These are phyloP conservation scores for Pichia nanzhaoensis DNA, from an alignment of 805 yeast species.

Conservation along the genomic window DNA sequence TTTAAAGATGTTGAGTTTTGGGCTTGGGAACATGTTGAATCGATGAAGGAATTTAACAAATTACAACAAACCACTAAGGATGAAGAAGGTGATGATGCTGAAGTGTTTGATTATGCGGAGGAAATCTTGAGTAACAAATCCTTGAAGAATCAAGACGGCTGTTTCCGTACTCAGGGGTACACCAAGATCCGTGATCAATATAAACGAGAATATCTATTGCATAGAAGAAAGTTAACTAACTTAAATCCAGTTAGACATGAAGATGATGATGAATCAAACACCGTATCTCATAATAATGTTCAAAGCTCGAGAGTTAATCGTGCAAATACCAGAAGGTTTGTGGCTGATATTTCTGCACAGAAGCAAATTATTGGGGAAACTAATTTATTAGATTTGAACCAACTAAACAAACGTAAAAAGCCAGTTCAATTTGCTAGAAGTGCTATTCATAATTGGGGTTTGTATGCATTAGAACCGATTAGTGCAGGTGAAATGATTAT, in stretches of 20 bases:
- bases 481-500: slow-evolving; percentile 97
- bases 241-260: slow-evolving; percentile 62
- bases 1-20: slow-evolving; percentile 44
- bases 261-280: slow-evolving; percentile 37
- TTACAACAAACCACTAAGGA: slow-evolving; percentile 19
- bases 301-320: slow-evolving; percentile 81
- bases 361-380: slow-evolving; percentile 74
- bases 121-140: slow-evolving; percentile 19
- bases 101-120: slow-evolving; percentile 24
- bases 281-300: slow-evolving; percentile 28
- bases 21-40: slow-evolving; percentile 48
- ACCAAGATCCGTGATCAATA: slow-evolving; percentile 63
- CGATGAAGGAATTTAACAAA: slow-evolving; percentile 30
- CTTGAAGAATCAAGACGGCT: slow-evolving; percentile 44
- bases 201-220: slow-evolving; percentile 75
- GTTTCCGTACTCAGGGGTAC: slow-evolving; percentile 70
- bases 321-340: slow-evolving; percentile 80
- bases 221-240: slow-evolving; percentile 59
- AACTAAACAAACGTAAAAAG: slow-evolving; percentile 81
- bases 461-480: slow-evolving; percentile 91
- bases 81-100: slow-evolving; percentile 24
- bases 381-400: slow-evolving; percentile 76
- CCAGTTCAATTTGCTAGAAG: slow-evolving; percentile 96
- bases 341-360: slow-evolving; percentile 81
- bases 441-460: slow-evolving; percentile 97